Conservation (phyloP, 352 stramenopile species). For the Pythium dissimile region DNA sequence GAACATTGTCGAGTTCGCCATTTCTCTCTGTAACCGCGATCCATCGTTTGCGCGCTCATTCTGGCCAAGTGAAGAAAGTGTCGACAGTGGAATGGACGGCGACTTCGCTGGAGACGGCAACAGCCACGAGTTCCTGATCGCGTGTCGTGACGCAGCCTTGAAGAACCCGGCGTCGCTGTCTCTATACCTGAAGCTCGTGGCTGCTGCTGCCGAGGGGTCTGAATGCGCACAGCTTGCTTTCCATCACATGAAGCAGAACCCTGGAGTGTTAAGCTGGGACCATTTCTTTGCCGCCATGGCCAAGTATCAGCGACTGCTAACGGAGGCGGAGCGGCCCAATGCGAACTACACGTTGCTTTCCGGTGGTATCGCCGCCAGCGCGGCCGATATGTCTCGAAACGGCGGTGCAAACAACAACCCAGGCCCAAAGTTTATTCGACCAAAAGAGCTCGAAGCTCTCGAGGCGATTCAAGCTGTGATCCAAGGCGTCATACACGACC, state of each 20-base stretch:
- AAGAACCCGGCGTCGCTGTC: constrained; percentile 74
- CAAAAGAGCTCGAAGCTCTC: constrained; percentile 78
- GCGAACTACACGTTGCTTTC: constrained; percentile 25
- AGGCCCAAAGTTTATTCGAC: constrained; percentile 68
- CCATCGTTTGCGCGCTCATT: constrained; percentile 57
- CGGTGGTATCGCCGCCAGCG: constrained; percentile 21
- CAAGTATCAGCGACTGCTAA: constrained; percentile 80
- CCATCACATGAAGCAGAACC: constrained; percentile 86
- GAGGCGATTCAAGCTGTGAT: constrained; percentile 80
- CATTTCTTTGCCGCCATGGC: constrained; percentile 83
- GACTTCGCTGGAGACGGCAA: constrained; percentile 27
- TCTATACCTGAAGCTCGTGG: constrained; percentile 75
- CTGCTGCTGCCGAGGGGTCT: constrained; percentile 54
- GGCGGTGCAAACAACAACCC: constrained; percentile 20
- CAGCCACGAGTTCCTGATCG: constrained; percentile 61
- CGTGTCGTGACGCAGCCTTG: constrained; percentile 65
- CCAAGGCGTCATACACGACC: constrained; percentile 69
- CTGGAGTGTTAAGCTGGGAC: constrained; percentile 72
- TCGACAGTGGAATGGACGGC: constrained; percentile 5
- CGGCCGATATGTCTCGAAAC: constrained; percentile 1
- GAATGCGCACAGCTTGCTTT: constrained; percentile 77
- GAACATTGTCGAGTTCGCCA: constrained; percentile 74
- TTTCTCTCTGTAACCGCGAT: constrained; percentile 54
- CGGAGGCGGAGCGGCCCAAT: constrained; percentile 57
- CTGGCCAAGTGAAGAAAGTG: constrained; percentile 42